These are phyloP conservation scores for Cystofilobasidium capitatum DNA, from an alignment of 768 basidiomycete genomes.

Conservation along the genomic window DNA sequence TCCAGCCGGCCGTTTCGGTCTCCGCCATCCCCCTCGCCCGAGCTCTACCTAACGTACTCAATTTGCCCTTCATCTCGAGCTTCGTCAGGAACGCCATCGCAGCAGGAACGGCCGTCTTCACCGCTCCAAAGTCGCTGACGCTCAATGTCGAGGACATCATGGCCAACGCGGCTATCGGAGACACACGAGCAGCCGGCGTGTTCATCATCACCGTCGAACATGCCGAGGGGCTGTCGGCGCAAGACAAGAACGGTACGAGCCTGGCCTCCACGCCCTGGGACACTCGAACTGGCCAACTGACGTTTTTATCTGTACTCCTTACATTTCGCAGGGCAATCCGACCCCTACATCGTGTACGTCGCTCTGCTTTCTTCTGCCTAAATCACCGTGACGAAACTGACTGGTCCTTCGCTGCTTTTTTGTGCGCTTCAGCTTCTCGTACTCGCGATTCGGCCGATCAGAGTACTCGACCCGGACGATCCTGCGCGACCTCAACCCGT, in stretches of 20 bases:
- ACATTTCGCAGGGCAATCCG: too few relatives aligned
- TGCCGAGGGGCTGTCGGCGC: slow-evolving; percentile 48
- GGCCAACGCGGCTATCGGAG: slow-evolving; percentile 51
- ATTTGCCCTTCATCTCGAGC: slow-evolving; percentile 57
- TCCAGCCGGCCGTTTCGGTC: slow-evolving; percentile 49
- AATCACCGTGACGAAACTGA: not conserved
- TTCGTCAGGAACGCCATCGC: slow-evolving; percentile 62
- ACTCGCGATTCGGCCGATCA: slow-evolving; percentile 46
- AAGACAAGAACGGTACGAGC: slow-evolving; percentile 43
- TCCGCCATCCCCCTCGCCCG: slow-evolving; percentile 58
- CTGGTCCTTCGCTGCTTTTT: slow-evolving; percentile 26
- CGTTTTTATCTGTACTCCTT: not conserved
- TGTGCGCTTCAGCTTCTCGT: slow-evolving; percentile 45
- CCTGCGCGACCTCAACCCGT: slow-evolving; percentile 50
- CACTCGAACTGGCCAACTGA: not conserved
- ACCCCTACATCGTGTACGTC: slow-evolving; percentile 50
- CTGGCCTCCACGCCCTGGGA: not conserved
- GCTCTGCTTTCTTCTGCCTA: not conserved
- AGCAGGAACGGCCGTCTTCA: slow-evolving; percentile 49
- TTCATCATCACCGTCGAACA: slow-evolving; percentile 56
- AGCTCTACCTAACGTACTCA: slow-evolving; percentile 56
- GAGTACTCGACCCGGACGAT: slow-evolving; percentile 67
- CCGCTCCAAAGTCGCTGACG: slow-evolving; percentile 52
- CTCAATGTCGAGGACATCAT: slow-evolving; percentile 58
- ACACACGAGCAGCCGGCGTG: slow-evolving; percentile 57